phyloP scores from a whole-genome alignment of 768 basidiomycete species.

The Thelephora aurantiotincta region DNA sequence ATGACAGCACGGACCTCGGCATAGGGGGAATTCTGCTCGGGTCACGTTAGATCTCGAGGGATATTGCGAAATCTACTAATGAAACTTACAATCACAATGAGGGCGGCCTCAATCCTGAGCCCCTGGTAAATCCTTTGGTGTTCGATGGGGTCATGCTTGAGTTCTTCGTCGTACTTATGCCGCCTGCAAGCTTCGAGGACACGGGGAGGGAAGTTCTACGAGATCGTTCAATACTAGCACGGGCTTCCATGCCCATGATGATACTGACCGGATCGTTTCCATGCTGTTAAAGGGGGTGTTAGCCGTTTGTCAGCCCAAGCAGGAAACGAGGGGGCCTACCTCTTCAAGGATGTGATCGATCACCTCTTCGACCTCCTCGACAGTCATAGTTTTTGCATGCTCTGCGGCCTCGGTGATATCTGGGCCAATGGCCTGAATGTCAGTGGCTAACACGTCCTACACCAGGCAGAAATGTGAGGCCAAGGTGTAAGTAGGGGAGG shows the following conservation, averaged over 20 bases:
- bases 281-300: neutral
- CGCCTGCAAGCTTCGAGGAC: neutral
- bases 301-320: neutral
- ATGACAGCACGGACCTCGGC: too few species aligned
- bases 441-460: neutral
- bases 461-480: neutral
- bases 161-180: neutral
- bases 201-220: too few species aligned
- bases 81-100: neutral
- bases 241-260: neutral
- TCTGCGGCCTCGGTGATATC: neutral
- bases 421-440: neutral
- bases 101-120: neutral
- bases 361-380: neutral
- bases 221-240: neutral
- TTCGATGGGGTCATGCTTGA: neutral
- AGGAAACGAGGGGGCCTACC: neutral
- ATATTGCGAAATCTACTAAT: too few species aligned
- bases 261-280: neutral
- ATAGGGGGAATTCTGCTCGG: constrained; percentile 74
- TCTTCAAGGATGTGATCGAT: too few species aligned
- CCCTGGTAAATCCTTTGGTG: neutral
- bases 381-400: neutral
- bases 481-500: neutral
- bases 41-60: too few species aligned